Evolutionary conservation across 306 rosid genomes (phyloP), one percentile per base, ranked within the genome.

Genomic region (Glycine latifolia): DNA sequence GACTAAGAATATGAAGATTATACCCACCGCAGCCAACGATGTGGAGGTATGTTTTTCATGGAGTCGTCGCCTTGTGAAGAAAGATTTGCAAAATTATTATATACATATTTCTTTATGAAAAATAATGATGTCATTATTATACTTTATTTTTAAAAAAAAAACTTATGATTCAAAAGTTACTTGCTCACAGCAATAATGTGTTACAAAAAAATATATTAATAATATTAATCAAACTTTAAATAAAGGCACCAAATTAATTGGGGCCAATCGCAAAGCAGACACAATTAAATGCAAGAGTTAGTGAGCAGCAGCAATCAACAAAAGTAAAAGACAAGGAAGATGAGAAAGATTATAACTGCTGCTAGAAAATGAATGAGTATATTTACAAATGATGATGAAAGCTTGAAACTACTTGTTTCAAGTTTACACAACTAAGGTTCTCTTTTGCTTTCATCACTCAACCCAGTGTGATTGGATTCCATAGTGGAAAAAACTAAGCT

Each of bases 381-480:
- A 49, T 81, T 69, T 84, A 90, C 92, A 88, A 73, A 84, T 68
- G 80, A 50, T 74, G 82, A 26, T 26, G 31, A 26, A 55, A 37
- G 41, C 79, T 43, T 74, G 71, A 76, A 86, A 85, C 84, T 65
- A 58, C 48, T 44, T 61, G 44, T 71, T 82, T 80, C 84, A 81
- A 73, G 31, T 71, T 79, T 75, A 71, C 81, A 87, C 80, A 80
- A 68, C 54, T 53, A 10, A 50, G 83, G 56, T 68, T 65, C 71
- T 50, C 83, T 75, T 39, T 83, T 81, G 86, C 85, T 67, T 56
- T 75, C 82, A 73, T n/a, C 86, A 83, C 65, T 73, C 86, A 87
- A 85, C 76, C 86, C 37, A 67, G 15, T 59, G 15, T 59, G 53
- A 82, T 80, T 86, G 86, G 87, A 85, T 43, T 63, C 49, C 75